Conservation (phyloP, 306 rosid species). For the Trichosanthes truncata region DNA sequence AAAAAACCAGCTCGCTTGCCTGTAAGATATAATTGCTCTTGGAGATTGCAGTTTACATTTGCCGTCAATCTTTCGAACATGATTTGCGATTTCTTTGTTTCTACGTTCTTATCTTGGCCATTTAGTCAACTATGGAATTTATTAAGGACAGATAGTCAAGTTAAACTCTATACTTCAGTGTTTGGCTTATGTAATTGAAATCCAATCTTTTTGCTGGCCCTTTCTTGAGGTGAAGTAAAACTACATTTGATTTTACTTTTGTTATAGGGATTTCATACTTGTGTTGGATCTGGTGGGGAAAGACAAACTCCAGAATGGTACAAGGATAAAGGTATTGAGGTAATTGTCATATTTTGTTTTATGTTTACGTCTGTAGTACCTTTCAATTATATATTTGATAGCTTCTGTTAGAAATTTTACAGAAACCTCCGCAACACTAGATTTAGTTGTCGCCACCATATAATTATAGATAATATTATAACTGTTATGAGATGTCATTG, state of each 20-base stretch:
- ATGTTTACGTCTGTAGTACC: background rate
- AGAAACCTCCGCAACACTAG: background rate
- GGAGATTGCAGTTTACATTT: background rate
- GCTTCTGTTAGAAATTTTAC: background rate
- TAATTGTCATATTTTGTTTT: slow-evolving; percentile 12
- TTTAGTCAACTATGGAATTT: background rate
- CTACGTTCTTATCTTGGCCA: background rate
- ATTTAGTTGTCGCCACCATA: background rate
- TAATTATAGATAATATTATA: background rate
- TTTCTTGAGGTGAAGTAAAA: background rate
- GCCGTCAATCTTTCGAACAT: background rate
- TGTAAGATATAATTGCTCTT: slow-evolving; percentile 31
- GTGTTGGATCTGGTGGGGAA: slow-evolving; percentile 97
- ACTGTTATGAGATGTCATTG: background rate
- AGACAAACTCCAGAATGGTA: slow-evolving; percentile 95
- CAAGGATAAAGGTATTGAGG: slow-evolving; percentile 83
- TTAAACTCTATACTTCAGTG: background rate
- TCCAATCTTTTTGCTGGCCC: background rate
- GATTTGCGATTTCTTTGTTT: background rate
- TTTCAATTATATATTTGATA: background rate
- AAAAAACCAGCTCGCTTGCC: slow-evolving; percentile 95
- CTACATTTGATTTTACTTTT: background rate
- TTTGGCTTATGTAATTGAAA: background rate
- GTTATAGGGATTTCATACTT: slow-evolving; percentile 84
- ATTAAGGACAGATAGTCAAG: background rate